These are phyloP conservation scores for Dioscorea dumetorum DNA, from an alignment of 106 monocot genomes.

Conservation along the genomic window DNA sequence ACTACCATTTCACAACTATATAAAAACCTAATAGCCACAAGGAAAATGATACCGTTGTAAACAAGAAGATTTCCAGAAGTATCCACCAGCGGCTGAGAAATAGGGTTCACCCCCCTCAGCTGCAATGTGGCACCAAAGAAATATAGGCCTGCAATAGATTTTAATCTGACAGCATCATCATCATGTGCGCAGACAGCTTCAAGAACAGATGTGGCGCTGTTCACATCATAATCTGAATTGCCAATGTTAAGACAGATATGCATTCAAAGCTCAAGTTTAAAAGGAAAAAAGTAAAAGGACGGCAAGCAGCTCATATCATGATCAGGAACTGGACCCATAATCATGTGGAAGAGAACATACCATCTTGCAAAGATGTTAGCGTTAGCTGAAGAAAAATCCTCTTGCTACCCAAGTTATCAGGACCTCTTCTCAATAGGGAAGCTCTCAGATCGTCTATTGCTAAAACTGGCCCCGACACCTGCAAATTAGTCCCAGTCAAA, in stretches of 20 bases:
- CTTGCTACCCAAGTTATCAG: constrained; percentile 32
- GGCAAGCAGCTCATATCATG: no score
- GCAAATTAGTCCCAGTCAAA: background rate
- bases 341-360: background rate
- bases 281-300: no score
- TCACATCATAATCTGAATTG: no score
- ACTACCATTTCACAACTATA: no score
- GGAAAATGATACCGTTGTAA: constrained; percentile 64
- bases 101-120: constrained; percentile 54
- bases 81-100: constrained; percentile 64
- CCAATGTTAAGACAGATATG: no score
- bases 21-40: no score
- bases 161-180: background rate
- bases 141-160: constrained; percentile 32
- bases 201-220: no score
- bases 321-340: background rate
- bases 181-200: background rate
- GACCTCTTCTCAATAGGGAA: constrained; percentile 51
- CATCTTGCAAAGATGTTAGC: background rate
- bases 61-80: constrained; percentile 67
- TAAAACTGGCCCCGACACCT: constrained; percentile 12
- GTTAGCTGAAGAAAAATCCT: constrained; percentile 23
- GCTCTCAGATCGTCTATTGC: constrained; percentile 38
- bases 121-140: constrained; percentile 83
- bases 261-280: no score